Evolutionary conservation across 352 stramenopile genomes (phyloP).

Genomic region (Thalassiosira oceanica): DNA sequence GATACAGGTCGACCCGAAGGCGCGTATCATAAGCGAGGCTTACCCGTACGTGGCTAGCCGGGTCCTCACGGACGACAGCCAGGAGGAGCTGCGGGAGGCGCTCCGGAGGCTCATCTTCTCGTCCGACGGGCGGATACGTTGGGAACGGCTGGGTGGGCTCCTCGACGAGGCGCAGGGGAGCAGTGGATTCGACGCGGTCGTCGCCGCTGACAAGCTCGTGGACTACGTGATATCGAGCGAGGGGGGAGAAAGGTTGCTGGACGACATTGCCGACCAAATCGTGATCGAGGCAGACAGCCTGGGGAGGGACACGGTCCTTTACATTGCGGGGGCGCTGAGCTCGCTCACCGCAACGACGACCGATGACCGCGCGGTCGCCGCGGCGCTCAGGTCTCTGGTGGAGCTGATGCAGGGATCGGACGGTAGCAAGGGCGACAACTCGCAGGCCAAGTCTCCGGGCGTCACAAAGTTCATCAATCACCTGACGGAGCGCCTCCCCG

Average conservation of each 20-base stretch:
- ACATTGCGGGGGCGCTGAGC: conserved; percentile 51
- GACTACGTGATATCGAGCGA: conserved; percentile 71
- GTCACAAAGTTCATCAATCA: conserved; percentile 11
- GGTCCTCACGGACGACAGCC: too few species aligned
- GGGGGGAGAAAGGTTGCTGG: conserved; percentile 55
- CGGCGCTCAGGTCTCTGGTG: conserved; percentile 63
- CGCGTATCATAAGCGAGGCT: conserved; percentile 71
- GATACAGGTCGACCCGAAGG: conserved; percentile 58
- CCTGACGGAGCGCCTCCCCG: conserved; percentile 48
- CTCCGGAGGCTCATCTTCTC: conserved; percentile 72
- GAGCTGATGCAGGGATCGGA: conserved; percentile 33
- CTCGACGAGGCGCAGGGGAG: conserved; percentile 38
- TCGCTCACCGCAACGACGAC: too few species aligned
- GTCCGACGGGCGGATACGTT: conserved; percentile 65
- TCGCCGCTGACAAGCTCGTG: conserved; percentile 58
- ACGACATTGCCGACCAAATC: conserved; percentile 68
- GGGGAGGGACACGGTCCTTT: conserved; percentile 62
- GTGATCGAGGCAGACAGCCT: conserved; percentile 69
- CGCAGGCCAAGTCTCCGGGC: background rate
- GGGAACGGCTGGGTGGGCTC: conserved; percentile 63
- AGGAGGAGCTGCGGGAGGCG: conserved; percentile 83
- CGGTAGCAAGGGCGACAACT: conserved; percentile 11
- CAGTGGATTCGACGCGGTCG: conserved; percentile 56
- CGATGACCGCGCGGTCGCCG: conserved; percentile 56
- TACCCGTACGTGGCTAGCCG: conserved; percentile 75